A percentile compares a stretch with the other conserved stretches of the same genome.
Conservation (phyloP, 768 basidiomycete genomes). For the Leucocoprinus sp. region DNA sequence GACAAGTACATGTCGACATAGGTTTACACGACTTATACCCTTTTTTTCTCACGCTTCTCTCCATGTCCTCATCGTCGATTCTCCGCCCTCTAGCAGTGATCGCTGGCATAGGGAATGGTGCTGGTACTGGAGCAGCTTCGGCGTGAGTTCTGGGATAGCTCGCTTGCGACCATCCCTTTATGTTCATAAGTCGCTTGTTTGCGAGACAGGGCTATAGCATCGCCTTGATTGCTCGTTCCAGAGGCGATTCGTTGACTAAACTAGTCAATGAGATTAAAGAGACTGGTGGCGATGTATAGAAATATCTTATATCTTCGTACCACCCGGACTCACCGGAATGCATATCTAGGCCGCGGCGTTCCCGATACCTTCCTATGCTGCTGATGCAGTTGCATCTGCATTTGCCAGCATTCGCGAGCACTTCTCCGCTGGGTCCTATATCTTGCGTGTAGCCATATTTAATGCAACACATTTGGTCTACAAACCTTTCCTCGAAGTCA, state of each 20-base stretch:
- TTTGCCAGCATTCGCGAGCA: slow-evolving; percentile 38
- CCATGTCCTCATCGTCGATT: too few relatives aligned
- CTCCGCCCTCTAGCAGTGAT: too few relatives aligned
- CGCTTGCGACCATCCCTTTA: neutral
- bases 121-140: slow-evolving; percentile 49
- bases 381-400: slow-evolving; percentile 40
- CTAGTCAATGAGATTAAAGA: slow-evolving; percentile 48
- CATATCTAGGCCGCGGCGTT: slow-evolving; percentile 45
- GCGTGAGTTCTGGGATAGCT: slow-evolving; percentile 34
- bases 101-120: slow-evolving; percentile 40
- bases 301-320: neutral
- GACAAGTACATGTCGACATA: too few relatives aligned
- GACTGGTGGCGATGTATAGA: slow-evolving; percentile 47
- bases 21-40: too few relatives aligned
- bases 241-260: slow-evolving; percentile 39
- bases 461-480: slow-evolving; percentile 51
- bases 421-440: slow-evolving; percentile 40
- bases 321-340: neutral
- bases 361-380: slow-evolving; percentile 41
- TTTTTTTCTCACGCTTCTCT: too few relatives aligned
- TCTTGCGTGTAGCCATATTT: slow-evolving; percentile 55
- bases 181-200: slow-evolving; percentile 41
- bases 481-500: slow-evolving; percentile 62
- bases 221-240: slow-evolving; percentile 58
- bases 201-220: slow-evolving; percentile 57